phyloP scores from a whole-genome alignment of 305 asterid genomes.

The Solanum aculeatissimum region DNA sequence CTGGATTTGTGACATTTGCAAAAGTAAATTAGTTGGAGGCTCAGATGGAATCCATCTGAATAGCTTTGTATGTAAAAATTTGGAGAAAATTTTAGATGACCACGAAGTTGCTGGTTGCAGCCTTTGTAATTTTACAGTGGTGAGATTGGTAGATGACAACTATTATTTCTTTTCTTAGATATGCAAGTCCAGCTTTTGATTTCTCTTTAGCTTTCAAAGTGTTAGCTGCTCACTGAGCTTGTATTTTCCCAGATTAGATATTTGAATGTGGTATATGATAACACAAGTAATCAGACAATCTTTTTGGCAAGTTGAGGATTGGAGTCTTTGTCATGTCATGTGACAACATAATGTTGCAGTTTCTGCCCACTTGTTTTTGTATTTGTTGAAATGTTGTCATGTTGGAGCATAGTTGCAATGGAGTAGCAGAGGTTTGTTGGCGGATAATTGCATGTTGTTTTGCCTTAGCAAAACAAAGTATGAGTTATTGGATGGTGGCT shows the following conservation, averaged over 20 bases:
- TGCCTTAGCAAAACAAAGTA: not conserved
- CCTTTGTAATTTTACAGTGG: not conserved
- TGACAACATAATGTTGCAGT: not conserved
- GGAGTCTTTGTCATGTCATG: not conserved
- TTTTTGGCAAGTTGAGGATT: not conserved
- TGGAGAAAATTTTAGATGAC: not conserved
- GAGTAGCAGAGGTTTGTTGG: not conserved
- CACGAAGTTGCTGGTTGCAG: not conserved
- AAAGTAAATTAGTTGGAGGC: not conserved
- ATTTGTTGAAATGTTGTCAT: not conserved
- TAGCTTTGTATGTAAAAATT: conserved; percentile 9
- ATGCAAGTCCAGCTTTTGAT: not conserved
- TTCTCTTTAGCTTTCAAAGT: not conserved
- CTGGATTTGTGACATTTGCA: conserved; percentile 1
- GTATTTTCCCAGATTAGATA: not conserved
- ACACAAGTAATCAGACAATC: not conserved
- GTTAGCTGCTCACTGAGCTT: not conserved
- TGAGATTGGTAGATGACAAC: not conserved
- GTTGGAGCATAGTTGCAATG: not conserved
- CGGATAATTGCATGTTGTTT: not conserved
- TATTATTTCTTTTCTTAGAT: not conserved
- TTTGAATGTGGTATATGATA: not conserved
- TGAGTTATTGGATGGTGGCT: not conserved
- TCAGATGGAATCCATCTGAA: conserved; percentile 3
- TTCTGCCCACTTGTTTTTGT: not conserved